phyloP scores from a whole-genome alignment of 169 alveolate species.

The Plasmodium yoelii region DNA sequence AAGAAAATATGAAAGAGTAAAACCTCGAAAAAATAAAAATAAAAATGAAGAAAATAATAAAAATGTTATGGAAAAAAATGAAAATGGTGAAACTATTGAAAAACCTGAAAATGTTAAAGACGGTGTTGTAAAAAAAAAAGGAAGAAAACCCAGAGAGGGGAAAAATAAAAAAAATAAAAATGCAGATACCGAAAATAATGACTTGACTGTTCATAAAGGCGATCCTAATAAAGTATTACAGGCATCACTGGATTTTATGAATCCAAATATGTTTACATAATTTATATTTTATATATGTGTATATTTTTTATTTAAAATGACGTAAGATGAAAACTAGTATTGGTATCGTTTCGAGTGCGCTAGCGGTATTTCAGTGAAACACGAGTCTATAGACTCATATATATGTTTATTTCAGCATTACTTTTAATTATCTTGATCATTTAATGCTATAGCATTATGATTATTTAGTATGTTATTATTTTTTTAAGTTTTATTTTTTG shows the following conservation, averaged over 20 bases:
- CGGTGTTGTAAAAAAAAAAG: slow-evolving; percentile 9
- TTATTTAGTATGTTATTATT: too few species aligned
- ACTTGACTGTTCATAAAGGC: slow-evolving; percentile 15
- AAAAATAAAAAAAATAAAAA: slow-evolving; percentile 20
- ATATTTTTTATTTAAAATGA: too few species aligned
- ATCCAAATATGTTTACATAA: slow-evolving; percentile 67
- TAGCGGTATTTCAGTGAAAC: too few species aligned
- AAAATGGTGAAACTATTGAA: slow-evolving; percentile 2
- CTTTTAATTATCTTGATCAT: too few species aligned
- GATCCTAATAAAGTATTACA: slow-evolving; percentile 26
- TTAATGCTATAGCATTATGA: too few species aligned
- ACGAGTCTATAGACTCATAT: too few species aligned
- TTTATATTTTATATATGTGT: background rate
- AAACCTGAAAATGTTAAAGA: background rate
- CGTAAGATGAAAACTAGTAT: too few species aligned
- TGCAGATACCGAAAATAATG: slow-evolving; percentile 15
- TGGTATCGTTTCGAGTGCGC: too few species aligned
- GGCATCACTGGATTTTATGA: slow-evolving; percentile 59
- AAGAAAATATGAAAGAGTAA: slow-evolving; percentile 65
- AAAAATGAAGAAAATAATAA: background rate
- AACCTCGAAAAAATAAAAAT: slow-evolving; percentile 49
- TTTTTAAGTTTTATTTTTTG: too few species aligned
- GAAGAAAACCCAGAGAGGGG: slow-evolving; percentile 29
- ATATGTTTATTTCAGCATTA: too few species aligned
- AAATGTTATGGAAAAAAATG: background rate